Conservation (phyloP, 2,329 filamentous ascomycete genomes). For the Clarireedia sp. region DNA sequence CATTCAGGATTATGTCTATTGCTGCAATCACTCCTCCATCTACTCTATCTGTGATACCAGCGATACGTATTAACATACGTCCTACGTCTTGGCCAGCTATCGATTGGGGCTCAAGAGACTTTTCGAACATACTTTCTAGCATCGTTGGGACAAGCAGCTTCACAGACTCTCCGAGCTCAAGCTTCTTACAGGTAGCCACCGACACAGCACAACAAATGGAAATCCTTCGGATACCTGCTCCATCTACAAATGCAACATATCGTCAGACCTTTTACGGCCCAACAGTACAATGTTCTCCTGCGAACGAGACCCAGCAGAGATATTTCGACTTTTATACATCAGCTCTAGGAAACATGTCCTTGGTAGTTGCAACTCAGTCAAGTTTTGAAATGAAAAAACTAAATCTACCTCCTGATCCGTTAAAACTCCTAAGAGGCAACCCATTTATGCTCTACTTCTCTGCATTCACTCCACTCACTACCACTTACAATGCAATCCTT, state of each 20-base stretch:
- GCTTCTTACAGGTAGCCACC: background rate
- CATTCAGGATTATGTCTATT: conserved; percentile 2
- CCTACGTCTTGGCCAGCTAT: background rate
- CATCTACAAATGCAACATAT: background rate
- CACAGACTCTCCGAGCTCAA: background rate
- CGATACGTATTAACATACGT: background rate
- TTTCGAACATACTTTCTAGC: background rate
- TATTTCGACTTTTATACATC: background rate
- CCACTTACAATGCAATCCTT: background rate
- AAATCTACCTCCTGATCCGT: background rate
- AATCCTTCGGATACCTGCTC: background rate
- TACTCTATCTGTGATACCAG: conserved; percentile 8
- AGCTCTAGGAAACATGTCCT: background rate
- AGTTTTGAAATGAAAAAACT: background rate
- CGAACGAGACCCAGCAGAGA: background rate
- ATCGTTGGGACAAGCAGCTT: background rate
- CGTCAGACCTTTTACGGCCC: background rate
- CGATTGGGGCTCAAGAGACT: background rate
- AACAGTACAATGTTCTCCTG: background rate
- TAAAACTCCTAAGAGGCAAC: background rate
- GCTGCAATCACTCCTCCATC: conserved; percentile 5
- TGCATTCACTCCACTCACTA: background rate
- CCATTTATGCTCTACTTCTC: background rate
- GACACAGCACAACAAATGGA: background rate
- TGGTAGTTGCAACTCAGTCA: background rate